Evolutionary conservation across 148 eudicot genomes (phyloP), one percentile per base, ranked within the genome.

Genomic region (Pharnaceum exiguum): DNA sequence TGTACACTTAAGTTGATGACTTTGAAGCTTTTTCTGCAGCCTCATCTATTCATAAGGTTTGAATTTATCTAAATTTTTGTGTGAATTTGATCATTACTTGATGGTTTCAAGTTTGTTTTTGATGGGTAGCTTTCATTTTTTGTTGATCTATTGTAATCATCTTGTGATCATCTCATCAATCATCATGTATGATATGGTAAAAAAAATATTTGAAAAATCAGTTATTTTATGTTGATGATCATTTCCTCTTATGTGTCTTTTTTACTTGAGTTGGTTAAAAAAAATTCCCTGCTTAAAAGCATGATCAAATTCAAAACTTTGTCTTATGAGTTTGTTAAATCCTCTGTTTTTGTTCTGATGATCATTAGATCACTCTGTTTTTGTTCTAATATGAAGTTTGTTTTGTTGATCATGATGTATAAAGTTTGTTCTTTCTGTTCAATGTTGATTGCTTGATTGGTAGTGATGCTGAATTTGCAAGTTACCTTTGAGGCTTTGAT

Each of bases 71-170:
- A 23, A 5, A 24, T 26, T 23, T 57, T 72, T 43, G 51, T 47
- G 40, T 25, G 18, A 54, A 46, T 68, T 70, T 31, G 6, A 15
- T 22, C 4, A 48, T 36, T 52, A 61, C 31, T 68, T 59, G 53
- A 56, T 59, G 59, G 51, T 51, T 45, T 25, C 52, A 33, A n/a
- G 73, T 68, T 77, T 71, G 59, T 68, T 40, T 69, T 68, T 73
- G 54, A 49, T 40, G 46, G 71, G 51, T 28, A 13, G 18, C 21
- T 47, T 61, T 60, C 40, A 47, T 40, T 58, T 64, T 68, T 70
- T 55, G 25, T 67, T 24, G 78, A 80, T 82, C 78, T 69, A 38
- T 69, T 49, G 50, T 68, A 42, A 75, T 80, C 57, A 72, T 56
- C 66, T 74, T 80, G 85, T 62, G 38, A 38, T 55, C 74, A 60